Conservation (phyloP, 306 rosid genomes). For the Crotalaria pallida region DNA sequence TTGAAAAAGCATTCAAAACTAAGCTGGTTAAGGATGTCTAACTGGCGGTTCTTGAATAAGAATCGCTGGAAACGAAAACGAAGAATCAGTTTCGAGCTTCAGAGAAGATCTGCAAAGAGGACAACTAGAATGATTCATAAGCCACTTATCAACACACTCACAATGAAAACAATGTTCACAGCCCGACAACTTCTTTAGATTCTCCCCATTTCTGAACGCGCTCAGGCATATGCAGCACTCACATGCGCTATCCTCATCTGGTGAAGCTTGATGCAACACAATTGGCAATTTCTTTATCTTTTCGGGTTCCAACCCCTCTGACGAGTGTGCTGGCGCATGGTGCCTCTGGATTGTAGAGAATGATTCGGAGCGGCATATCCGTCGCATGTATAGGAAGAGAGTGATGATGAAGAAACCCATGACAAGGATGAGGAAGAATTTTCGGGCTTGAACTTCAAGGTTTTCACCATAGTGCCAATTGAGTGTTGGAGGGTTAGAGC, state of each 20-base stretch:
- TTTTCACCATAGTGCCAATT: slow-evolving; percentile 43
- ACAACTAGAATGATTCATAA: slow-evolving; percentile 59
- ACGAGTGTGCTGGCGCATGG: neutral
- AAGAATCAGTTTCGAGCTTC: slow-evolving; percentile 2
- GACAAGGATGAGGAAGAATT: slow-evolving; percentile 48
- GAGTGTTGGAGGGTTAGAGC: slow-evolving; percentile 23
- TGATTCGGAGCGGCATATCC: slow-evolving; percentile 49
- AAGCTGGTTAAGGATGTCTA: neutral
- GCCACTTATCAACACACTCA: slow-evolving; percentile 86
- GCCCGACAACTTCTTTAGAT: slow-evolving; percentile 59
- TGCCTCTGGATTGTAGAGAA: neutral
- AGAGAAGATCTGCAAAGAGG: slow-evolving; percentile 81
- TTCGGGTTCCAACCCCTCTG: slow-evolving; percentile 40
- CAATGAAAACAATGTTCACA: slow-evolving; percentile 72
- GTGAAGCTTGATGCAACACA: slow-evolving; percentile 24
- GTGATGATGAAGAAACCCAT: slow-evolving; percentile 37
- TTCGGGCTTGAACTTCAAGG: slow-evolving; percentile 47
- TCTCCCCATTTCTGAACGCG: slow-evolving; percentile 56
- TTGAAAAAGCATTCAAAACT: neutral
- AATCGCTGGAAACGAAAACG: slow-evolving; percentile 21
- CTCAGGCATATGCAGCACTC: slow-evolving; percentile 83
- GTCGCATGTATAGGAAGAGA: slow-evolving; percentile 54
- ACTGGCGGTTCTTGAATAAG: slow-evolving; percentile 40
- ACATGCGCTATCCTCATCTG: neutral
- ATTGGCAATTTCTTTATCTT: slow-evolving; percentile 54